Evolutionary conservation across 2,329 filamentous ascomycete species (phyloP).

Genomic region (Penicillium sp.): DNA sequence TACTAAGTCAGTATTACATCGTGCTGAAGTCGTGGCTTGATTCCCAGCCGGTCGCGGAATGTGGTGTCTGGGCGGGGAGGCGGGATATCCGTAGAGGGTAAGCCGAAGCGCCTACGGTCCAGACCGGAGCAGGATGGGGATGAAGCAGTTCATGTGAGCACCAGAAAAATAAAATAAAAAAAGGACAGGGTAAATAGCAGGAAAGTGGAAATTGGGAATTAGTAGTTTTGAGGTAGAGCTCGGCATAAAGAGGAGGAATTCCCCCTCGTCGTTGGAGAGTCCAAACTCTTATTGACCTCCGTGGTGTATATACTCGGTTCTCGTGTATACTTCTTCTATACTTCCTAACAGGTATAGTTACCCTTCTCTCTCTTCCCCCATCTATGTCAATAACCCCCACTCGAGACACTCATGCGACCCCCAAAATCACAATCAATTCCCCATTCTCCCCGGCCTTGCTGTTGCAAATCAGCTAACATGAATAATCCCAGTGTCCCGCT

Average conservation of each 20-base stretch:
- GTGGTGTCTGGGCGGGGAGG: slow-evolving; percentile 27
- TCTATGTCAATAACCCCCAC: slow-evolving; percentile 3
- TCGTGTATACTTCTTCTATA: neutral
- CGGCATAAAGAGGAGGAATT: neutral
- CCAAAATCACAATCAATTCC: neutral
- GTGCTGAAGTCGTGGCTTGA: neutral
- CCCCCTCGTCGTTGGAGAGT: neutral
- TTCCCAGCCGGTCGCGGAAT: slow-evolving; percentile 9
- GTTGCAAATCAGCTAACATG: neutral
- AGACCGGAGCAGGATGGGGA: slow-evolving; percentile 22
- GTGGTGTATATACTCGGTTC: neutral
- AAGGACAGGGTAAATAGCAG: neutral
- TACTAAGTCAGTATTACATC: neutral
- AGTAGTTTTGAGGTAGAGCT: neutral
- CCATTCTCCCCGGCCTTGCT: neutral
- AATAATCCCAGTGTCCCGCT: slow-evolving; percentile 14
- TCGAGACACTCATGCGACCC: neutral
- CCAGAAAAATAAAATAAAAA: slow-evolving; percentile 24
- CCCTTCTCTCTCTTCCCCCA: slow-evolving; percentile 5
- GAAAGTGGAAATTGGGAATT: neutral
- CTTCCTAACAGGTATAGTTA: neutral
- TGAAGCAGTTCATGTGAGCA: slow-evolving; percentile 41
- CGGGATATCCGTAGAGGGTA: slow-evolving; percentile 41
- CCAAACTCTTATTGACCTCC: neutral
- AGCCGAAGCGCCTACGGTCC: slow-evolving; percentile 38